A percentile compares a stretch with the other conserved stretches of the same genome.
Evolutionary conservation across 805 yeast species (phyloP).

Genomic region (Candida glaebosa): DNA sequence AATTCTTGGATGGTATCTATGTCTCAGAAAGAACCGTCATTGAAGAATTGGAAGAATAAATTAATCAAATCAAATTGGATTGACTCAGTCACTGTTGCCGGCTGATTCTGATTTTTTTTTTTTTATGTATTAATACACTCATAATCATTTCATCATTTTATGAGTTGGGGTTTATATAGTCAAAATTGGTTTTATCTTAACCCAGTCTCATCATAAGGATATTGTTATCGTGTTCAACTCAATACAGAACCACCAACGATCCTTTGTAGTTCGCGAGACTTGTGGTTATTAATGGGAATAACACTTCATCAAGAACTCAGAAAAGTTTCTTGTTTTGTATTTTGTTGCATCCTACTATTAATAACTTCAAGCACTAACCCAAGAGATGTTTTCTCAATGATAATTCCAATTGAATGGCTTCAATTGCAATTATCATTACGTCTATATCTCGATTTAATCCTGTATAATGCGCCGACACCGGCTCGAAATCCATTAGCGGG

Average conservation of each 20-base stretch:
- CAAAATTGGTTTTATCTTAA: conserved; percentile 22
- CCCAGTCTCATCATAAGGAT: conserved; percentile 23
- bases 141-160: conserved; percentile 13
- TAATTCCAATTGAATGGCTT: conserved; percentile 5
- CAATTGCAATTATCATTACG: conserved; percentile 1
- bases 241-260: conserved; percentile 50
- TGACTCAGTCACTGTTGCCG: no score
- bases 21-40: conserved; percentile 94
- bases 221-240: conserved; percentile 36
- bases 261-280: conserved; percentile 12
- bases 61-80: background rate
- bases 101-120: conserved; percentile 6
- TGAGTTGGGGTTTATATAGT: conserved; percentile 25
- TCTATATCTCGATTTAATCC: background rate
- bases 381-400: conserved; percentile 1
- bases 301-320: no score
- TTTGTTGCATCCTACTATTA: conserved; percentile 1
- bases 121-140: conserved; percentile 23
- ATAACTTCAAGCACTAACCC: conserved; percentile 4
- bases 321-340: no score
- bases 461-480: background rate
- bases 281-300: conserved; percentile 3
- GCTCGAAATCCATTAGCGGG: no score
- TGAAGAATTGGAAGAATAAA: conserved; percentile 46
- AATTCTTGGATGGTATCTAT: conserved; percentile 99